Conservation (phyloP, 768 basidiomycete species). For the Cystofilobasidium bisporidii region DNA sequence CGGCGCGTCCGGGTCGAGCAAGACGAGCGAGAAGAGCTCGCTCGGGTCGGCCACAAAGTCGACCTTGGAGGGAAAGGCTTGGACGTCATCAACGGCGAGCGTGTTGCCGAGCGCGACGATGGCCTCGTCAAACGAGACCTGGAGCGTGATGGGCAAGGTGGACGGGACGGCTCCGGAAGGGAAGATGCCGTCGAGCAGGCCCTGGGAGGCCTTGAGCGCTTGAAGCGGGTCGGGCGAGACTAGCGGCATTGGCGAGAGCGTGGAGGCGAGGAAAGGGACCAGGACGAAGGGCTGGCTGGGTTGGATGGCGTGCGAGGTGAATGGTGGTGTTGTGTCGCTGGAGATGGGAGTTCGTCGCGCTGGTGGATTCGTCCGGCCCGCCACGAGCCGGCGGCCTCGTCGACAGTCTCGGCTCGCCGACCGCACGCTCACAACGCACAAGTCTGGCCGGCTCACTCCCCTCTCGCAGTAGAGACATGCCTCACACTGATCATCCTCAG, state of each 20-base stretch:
- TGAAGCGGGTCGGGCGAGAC: slow-evolving; percentile 5
- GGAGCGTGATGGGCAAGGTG: slow-evolving; percentile 5
- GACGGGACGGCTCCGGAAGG: background rate
- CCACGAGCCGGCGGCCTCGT: no score
- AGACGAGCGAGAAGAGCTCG: slow-evolving; percentile 9
- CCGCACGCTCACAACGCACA: no score
- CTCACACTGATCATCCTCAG: no score
- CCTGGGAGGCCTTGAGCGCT: slow-evolving; percentile 2
- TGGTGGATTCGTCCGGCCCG: no score
- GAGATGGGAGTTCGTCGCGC: no score
- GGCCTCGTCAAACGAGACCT: slow-evolving; percentile 5
- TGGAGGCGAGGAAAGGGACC: background rate
- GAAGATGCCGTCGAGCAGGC: slow-evolving; percentile 18
- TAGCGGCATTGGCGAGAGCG: background rate
- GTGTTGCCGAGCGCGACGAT: slow-evolving; percentile 14
- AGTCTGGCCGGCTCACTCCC: no score
- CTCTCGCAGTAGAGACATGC: no score
- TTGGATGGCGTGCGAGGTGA: no score
- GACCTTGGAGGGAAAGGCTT: background rate
- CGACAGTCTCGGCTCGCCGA: no score
- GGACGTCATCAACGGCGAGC: background rate
- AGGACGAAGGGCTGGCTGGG: background rate
- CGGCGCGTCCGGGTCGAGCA: slow-evolving; percentile 20
- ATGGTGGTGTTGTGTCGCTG: no score
- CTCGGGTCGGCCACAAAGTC: slow-evolving; percentile 12